Conservation (phyloP, 257 asterid species). For the Solanum lignicaule region DNA sequence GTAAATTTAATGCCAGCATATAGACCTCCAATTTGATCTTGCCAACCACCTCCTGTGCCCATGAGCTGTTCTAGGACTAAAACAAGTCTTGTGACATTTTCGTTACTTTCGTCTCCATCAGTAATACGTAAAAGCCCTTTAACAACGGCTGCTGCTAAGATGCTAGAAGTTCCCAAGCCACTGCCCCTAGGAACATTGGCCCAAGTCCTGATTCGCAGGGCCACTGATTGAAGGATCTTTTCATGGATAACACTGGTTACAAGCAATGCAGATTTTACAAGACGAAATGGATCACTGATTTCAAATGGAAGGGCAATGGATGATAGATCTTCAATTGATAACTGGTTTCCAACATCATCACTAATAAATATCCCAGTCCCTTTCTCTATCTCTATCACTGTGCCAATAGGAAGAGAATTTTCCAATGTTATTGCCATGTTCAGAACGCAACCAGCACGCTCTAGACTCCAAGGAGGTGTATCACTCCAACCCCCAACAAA, state of each 20-base stretch:
- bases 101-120: conserved; percentile 65
- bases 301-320: conserved; percentile 70
- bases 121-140: conserved; percentile 79
- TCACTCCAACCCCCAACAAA: conserved; percentile 99
- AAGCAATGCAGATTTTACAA: conserved; percentile 83
- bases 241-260: conserved; percentile 45
- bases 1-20: conserved; percentile 91
- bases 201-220: conserved; percentile 83
- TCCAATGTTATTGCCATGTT: conserved; percentile 85
- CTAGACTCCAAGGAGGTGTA: conserved; percentile 98
- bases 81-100: conserved; percentile 80
- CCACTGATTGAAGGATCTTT: conserved; percentile 31
- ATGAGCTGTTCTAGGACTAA: conserved; percentile 83
- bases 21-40: conserved; percentile 94
- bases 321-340: conserved; percentile 35
- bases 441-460: conserved; percentile 87
- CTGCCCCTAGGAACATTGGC: conserved; percentile 97
- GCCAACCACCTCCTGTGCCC: conserved; percentile 99
- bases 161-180: conserved; percentile 97
- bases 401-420: conserved; percentile 75
- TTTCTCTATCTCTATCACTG: conserved; percentile 55
- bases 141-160: conserved; percentile 90
- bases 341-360: conserved; percentile 61
- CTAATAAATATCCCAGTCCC: conserved; percentile 32
- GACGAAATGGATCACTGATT: conserved; percentile 69